Base-by-base conservation (phyloP, 768 basidiomycete genomes). In the Pulveroboletus sp. region DNA sequence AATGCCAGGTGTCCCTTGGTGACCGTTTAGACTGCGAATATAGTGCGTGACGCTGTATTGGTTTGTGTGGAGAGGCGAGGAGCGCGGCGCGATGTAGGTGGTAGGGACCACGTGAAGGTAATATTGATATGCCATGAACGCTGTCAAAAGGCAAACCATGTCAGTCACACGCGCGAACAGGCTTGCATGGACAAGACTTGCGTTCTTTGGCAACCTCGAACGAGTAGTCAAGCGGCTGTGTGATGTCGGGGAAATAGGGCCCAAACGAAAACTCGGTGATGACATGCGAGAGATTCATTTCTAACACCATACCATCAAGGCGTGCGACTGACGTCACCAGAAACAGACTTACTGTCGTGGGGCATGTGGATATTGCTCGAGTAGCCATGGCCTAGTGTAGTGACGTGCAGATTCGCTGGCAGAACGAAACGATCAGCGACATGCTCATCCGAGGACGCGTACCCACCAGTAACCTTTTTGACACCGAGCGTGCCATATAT, bases 231-330 rank as follows among this genome's bases (percentile, higher is more conserved):
- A 99, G 78, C 1, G 95, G 95, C 65, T 99, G 95, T 1, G 82
- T 80, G 43, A 99, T 98, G 39, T 93, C 87, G 3, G 95, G 95
- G 75, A 96, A 97, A 73, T 87, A 85, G 2, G 93, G 89, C 1
- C 95, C 95, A 56, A 98, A 98, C 0, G 93, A 96, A 65, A 97
- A 96, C 68, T 99, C 95, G 46, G 85, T 85, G 62, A 98, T 93
- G 55, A 96, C 83, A 73, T 98, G 95, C 3, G 91, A 93, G 32
- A 99, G 78, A 63, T 99, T 99, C 91, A 97, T 93, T 57, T 85
- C 93, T 95, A 52, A 12, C 9, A 35, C 28, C 7, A 14, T 11
- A n/a, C 42, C 27, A 18, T 50, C 3, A 36, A 45, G 15, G 32
- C 24, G 43, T 14, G 21, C 11, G n/a, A 35, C 27, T 24, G 40